Conservation (phyloP, 352 stramenopile species). For the Elongisporangium senticosum region DNA sequence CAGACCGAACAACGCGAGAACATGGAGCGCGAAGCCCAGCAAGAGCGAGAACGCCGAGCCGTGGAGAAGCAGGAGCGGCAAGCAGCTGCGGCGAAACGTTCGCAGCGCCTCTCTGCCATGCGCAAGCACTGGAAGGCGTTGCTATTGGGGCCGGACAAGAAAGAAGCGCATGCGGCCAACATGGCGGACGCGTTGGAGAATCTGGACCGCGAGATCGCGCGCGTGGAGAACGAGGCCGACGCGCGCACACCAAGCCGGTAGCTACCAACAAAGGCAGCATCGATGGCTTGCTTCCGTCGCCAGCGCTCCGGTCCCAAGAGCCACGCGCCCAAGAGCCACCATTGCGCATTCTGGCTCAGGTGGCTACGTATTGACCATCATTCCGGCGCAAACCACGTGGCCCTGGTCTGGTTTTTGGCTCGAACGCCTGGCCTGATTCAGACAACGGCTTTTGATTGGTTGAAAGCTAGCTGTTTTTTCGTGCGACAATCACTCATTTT, state of each 20-base stretch:
- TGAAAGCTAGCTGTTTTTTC: neutral
- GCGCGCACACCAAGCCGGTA: neutral
- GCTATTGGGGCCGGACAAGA: constrained; percentile 17
- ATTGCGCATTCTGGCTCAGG: constrained; percentile 2
- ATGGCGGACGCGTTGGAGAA: constrained; percentile 29
- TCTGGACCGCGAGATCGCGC: constrained; percentile 29
- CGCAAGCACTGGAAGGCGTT: constrained; percentile 19
- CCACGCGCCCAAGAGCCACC: constrained; percentile 4
- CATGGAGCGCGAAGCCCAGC: neutral
- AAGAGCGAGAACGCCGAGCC: constrained; percentile 9
- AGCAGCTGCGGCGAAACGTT: constrained; percentile 12
- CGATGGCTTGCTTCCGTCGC: neutral
- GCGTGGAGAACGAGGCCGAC: constrained; percentile 13
- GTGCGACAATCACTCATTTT: neutral
- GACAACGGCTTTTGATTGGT: constrained; percentile 1
- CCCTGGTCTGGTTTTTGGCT: neutral
- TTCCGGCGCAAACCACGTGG: neutral
- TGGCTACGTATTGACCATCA: neutral
- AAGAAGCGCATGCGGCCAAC: constrained; percentile 19
- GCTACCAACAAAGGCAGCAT: neutral
- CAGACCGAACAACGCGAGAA: constrained; percentile 17
- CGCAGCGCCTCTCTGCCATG: constrained; percentile 12
- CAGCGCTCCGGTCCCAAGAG: constrained; percentile 2
- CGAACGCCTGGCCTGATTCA: neutral
- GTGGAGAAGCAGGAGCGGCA: constrained; percentile 7